Base-by-base conservation (phyloP, 371 early-diverging fungal genomes). In the Mucor lusitanicus region DNA sequence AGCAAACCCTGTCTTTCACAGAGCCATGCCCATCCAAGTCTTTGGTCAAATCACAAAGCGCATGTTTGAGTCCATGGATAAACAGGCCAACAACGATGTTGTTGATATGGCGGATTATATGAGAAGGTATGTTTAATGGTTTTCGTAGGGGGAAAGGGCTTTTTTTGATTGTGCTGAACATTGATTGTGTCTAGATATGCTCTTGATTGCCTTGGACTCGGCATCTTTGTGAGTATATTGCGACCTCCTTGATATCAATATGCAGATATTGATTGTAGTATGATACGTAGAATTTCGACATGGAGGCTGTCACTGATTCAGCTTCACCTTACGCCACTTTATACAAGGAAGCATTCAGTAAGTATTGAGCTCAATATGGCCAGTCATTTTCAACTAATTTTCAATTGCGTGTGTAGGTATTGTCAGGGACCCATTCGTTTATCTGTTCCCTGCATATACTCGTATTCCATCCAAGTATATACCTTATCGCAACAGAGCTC, bases 1-100 rank as follows among this genome's bases (percentile, higher is more conserved):
- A 11, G 76, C 73, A 2, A 80, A 78, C 17, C 79, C 80, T 1
- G 75, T 69, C 0, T 83, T 83, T 37, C 77, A 75, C 17, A 64
- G 75, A 21, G 58, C 71, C 1, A 71, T 74, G 69, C 74, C 81
- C 0, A 40, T 78, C 1, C 68, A 70, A 13, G 28, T 56, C 5
- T 78, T 83, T 68, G 79, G 71, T 1, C 19, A 67, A 11, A 53
- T 77, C 8, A 66, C 58, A 6, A 27, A 32, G 12, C 58, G 37
- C 0, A 66, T 81, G 65, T 69, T 80, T 32, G 28, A 9, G 19
- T 39, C 65, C 2, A 65, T 75, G 9, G 72, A 77, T 7, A 50
- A 33, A 27, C 8, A 60, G 2, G 1, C 33, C 7, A 46, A n/a
- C 1, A 62, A 63, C 19, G 67, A 54, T 33, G 23, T 44, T 15